Evolutionary conservation across 108 stramenopile species (phyloP), one percentile per base, ranked within the genome.

Genomic region (Skeletonema menzelii): DNA sequence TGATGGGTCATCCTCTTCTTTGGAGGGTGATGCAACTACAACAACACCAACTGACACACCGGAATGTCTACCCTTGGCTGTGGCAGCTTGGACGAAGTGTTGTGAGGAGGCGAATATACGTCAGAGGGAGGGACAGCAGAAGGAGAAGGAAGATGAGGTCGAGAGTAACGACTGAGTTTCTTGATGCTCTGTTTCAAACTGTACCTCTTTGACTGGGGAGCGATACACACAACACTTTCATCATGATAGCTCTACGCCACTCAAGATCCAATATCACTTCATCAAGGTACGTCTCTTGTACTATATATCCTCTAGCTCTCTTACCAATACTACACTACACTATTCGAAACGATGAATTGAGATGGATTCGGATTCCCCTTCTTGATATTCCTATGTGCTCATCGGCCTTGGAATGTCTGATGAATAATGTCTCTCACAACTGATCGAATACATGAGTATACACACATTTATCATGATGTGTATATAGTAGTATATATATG

Each of bases 281-380:
- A 8, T 24, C 34, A 63, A 37, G 63, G 35, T 37, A 26, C 37
- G 63, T 63, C 20, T 13, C 14, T 26, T 35, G 26, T 26, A 19
- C 20, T 15, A 20, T 32, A 32, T 32, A 40, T 40, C 17, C 37
- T 63, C 24, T 12, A 31, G 8, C 19, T 46, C n/a, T 44, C 46
- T 5, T 5, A 12, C 5, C 46, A 47, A n/a, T 6, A 47, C 46
- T 27, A 10, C 30, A 28, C 19, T 35, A 27, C 30, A 32, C n/a
- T n/a, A 31, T 70, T 79, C 71, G 78, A 81, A 62, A 72, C 40
- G 80, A 81, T 66, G 80, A 81, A 44, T 4, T 46, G 80, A 81
- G 80, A 81, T 77, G 80, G 80, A 81, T 76, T 77, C 79, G 80
- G 80, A 81, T 81, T 81, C 80, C 80, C 80, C 80, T 81, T 81